These are phyloP conservation scores for Chaetomium olivaceum DNA, from an alignment of 2,329 filamentous ascomycete genomes.

Conservation along the genomic window DNA sequence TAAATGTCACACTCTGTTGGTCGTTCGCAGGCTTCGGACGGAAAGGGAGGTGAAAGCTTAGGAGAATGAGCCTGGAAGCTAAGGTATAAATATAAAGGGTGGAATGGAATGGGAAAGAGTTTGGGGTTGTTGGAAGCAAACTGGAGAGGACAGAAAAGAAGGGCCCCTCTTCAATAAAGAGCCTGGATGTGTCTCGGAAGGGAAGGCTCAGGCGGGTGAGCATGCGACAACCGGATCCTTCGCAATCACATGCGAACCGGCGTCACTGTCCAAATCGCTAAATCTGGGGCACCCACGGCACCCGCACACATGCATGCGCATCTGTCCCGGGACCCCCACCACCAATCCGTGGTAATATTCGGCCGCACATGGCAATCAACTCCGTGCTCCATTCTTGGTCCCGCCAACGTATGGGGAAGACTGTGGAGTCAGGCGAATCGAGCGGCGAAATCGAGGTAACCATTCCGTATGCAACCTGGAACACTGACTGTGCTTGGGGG, in stretches of 20 bases:
- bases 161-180: conserved; percentile 16
- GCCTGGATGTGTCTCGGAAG: not conserved
- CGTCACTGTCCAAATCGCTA: not conserved
- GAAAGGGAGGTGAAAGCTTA: conserved; percentile 2
- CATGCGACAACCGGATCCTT: not conserved
- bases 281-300: conserved; percentile 19
- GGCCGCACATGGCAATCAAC: conserved; percentile 14
- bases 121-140: not conserved
- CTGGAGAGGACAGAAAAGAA: not conserved
- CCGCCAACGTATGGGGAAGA: not conserved
- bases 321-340: not conserved
- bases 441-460: not conserved
- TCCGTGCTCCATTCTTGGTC: conserved; percentile 12
- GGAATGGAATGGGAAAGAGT: not conserved
- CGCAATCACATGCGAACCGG: conserved; percentile 21
- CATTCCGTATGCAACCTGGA: not conserved
- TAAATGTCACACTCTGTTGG: conserved; percentile 12
- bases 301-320: not conserved
- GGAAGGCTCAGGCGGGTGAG: not conserved
- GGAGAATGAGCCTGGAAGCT: not conserved
- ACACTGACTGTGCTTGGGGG: not conserved
- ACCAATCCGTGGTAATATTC: not conserved
- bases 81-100: too few relatives aligned
- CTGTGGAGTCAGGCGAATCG: not conserved
- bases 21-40: not conserved